Base-by-base conservation (phyloP, 2,329 filamentous ascomycete species). In the Colletotrichum truncatum region DNA sequence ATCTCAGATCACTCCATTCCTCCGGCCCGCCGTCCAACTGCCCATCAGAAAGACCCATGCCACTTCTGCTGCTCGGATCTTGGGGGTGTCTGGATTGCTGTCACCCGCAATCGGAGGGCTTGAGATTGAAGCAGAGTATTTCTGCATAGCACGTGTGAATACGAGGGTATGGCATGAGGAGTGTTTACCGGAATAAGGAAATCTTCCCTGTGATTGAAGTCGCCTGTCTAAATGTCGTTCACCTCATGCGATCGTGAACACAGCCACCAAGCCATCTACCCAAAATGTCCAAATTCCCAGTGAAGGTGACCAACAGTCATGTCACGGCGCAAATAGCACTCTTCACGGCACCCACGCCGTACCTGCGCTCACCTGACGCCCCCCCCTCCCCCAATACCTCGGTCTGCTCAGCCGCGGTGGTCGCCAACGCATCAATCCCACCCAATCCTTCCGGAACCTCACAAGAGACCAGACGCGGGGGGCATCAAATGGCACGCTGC, bases 381-480 rank as follows among this genome's bases (percentile, higher is more conserved):
- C 60, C 26, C 4, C 16, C 14, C 28, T 28, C 23, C 51, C 30
- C 52, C 25, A 21, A 12, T 26, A 49, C 57, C 34, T 59, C 59
- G 57, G 62, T 55, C 28, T 30, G 38, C 56, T 60, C 49, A 51
- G 57, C 62, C 62, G 62, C 49, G 58, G 62, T 34, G 51, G 14
- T 62, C 34, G 57, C 62, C 57, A 65, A 65, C 62, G 30, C 62
- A 65, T 65, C 62, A 62, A 62, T 56, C 57, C 48, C 28, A 62
- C 49, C 62, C 57, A 46, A 57, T 48, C 43, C 32, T 49, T 16
- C 21, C 14, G 18, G 43, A 43, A 32, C 11, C 23, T 41, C 46
- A 11, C 32, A 12, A 28, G 28, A 36, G 10, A 18, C 54, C 54
- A 38, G 18, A 46, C 11, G 41, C 48, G 28, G 45, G 53, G 46